A percentile compares a stretch with the other conserved stretches of the same genome.
These are phyloP conservation scores for Cenchrus purpureus DNA, from an alignment of 176 grass and related monocot genomes.

Conservation along the genomic window DNA sequence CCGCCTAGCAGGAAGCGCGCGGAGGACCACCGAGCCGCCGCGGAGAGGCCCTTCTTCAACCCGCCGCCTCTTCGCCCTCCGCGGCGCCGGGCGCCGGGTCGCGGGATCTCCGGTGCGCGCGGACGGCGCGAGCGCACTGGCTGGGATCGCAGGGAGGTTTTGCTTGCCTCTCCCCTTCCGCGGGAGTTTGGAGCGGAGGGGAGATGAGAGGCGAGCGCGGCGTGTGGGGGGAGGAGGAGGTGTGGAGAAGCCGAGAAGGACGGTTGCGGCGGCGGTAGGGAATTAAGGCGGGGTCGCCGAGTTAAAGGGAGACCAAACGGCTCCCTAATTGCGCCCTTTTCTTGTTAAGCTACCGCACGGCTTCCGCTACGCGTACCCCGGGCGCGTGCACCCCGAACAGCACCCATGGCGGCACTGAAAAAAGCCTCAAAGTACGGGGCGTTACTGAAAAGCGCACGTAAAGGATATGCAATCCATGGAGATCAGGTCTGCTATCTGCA, in stretches of 20 bases:
- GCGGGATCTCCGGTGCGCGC: neutral
- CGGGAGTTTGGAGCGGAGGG: neutral
- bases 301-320: slow-evolving; percentile 58
- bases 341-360: neutral
- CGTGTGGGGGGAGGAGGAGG: neutral
- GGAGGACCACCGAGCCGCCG: neutral
- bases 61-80: neutral
- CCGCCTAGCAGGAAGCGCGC: slow-evolving; percentile 1
- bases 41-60: neutral
- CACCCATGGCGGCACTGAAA: neutral
- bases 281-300: slow-evolving; percentile 21
- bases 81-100: neutral
- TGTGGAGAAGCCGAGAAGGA: neutral
- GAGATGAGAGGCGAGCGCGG: neutral
- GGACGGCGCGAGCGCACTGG: neutral
- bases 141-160: neutral
- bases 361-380: slow-evolving; percentile 22
- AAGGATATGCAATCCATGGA: neutral
- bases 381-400: slow-evolving; percentile 1
- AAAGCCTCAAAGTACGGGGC: neutral
- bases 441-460: neutral
- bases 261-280: slow-evolving; percentile 30
- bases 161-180: neutral
- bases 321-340: slow-evolving; percentile 37
- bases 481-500: neutral